Conservation (phyloP, 164 flowering plant species). For the Berberis thunbergii region DNA sequence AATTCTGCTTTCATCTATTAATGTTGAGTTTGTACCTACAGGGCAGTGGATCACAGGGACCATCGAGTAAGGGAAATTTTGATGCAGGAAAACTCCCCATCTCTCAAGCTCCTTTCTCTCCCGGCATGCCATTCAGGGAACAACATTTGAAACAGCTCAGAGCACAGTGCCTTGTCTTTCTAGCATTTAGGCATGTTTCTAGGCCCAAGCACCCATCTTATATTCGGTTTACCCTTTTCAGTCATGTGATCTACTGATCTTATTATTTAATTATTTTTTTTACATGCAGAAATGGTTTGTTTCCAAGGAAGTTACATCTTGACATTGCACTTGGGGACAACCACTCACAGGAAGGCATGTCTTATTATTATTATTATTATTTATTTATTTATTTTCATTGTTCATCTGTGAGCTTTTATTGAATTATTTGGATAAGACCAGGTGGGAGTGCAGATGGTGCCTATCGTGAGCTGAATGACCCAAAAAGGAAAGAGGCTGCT, state of each 20-base stretch:
- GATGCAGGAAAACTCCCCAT: conserved; percentile 55
- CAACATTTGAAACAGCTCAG: conserved; percentile 93
- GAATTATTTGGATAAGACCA: conserved; percentile 12
- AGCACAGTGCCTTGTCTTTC: conserved; percentile 96
- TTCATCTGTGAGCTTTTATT: too few species aligned
- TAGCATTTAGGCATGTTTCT: conserved; percentile 68
- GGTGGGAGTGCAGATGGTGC: conserved; percentile 43
- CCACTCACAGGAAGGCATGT: conserved; percentile 62
- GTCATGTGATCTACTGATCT: not conserved
- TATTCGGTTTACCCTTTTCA: too few species aligned
- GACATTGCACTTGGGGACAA: conserved; percentile 83
- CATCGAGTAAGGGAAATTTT: conserved; percentile 11
- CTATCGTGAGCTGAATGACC: conserved; percentile 35
- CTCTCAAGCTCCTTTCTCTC: conserved; percentile 22
- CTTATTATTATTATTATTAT: not conserved
- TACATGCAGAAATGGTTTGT: conserved; percentile 58
- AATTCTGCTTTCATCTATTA: not conserved
- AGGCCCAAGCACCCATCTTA: not conserved
- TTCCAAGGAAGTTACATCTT: conserved; percentile 87
- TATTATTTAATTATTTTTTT: conserved; percentile 1
- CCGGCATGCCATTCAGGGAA: conserved; percentile 74
- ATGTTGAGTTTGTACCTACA: conserved; percentile 15
- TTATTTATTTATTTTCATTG: not conserved
- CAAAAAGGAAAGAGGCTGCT: conserved; percentile 38
- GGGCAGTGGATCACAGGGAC: conserved; percentile 27